A percentile compares a stretch with the other conserved stretches of the same genome.
Evolutionary conservation across 176 grass and related monocot species (phyloP).

Genomic region (Neostapfia colusana): DNA sequence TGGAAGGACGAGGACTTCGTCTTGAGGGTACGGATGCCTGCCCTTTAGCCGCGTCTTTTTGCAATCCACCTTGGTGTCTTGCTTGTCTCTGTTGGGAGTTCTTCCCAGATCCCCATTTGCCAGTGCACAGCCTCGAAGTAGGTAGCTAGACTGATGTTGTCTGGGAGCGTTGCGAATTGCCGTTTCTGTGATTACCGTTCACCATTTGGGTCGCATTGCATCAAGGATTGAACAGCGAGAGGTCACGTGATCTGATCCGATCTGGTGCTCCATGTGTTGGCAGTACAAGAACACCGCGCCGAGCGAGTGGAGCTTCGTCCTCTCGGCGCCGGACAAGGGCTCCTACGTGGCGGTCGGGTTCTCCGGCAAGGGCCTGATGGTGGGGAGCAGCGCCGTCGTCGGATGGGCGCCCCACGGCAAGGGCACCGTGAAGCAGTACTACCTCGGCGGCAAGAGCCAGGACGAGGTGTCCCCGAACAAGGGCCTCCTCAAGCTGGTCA

Average conservation of each 20-base stretch:
- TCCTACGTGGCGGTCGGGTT: conserved; percentile 78
- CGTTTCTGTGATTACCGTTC: background rate
- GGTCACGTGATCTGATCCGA: conserved; percentile 15
- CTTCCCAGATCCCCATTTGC: background rate
- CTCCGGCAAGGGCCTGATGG: conserved; percentile 79
- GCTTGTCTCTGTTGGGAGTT: background rate
- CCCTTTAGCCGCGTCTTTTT: background rate
- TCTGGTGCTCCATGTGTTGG: background rate
- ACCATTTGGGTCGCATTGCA: conserved; percentile 6
- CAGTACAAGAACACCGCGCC: conserved; percentile 79
- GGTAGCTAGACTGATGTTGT: no score
- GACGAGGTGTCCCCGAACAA: conserved; percentile 44
- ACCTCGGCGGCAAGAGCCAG: conserved; percentile 54
- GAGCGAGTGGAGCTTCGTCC: conserved; percentile 78
- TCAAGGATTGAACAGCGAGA: background rate
- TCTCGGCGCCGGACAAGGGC: conserved; percentile 69
- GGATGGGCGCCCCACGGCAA: conserved; percentile 57
- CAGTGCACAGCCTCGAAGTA: background rate
- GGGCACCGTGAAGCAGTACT: conserved; percentile 71
- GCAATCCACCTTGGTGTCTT: background rate
- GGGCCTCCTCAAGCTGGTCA: conserved; percentile 55
- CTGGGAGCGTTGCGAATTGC: background rate
- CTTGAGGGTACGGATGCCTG: conserved; percentile 51
- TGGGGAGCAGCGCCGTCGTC: conserved; percentile 80
- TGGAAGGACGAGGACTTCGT: conserved; percentile 82